A percentile compares a stretch with the other conserved stretches of the same genome.
Evolutionary conservation across 176 grass and related monocot species (phyloP).

Genomic region (Tillandsia fasciculata): DNA sequence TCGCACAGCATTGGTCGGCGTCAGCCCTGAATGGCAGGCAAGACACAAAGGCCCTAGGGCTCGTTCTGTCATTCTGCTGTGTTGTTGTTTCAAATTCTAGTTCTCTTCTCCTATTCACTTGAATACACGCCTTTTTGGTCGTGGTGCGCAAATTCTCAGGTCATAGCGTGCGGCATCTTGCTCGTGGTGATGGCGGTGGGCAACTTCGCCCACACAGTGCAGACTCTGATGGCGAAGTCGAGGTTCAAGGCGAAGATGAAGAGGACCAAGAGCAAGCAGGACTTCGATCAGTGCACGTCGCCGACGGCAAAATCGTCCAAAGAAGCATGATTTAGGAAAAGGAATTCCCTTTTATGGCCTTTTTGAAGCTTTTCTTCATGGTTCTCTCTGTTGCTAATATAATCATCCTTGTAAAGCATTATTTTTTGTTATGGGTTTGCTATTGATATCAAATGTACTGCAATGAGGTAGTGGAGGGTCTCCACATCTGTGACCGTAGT

Average conservation of each 20-base stretch:
- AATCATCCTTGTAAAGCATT: conserved; percentile 1
- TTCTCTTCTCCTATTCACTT: background rate
- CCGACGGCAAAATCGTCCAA: background rate
- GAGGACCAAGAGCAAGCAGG: conserved; percentile 18
- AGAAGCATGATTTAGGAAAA: background rate
- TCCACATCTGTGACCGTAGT: background rate
- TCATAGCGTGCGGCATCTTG: conserved; percentile 16
- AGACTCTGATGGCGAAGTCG: conserved; percentile 18
- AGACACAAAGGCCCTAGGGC: conserved; percentile 2
- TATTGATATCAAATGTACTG: background rate
- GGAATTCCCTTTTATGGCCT: no score
- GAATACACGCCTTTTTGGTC: background rate
- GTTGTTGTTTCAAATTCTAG: background rate
- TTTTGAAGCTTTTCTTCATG: background rate
- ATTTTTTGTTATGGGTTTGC: background rate
- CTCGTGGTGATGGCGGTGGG: conserved; percentile 27
- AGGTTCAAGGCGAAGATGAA: conserved; percentile 25
- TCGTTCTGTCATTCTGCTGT: background rate
- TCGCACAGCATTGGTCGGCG: conserved; percentile 42
- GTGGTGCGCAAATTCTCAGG: conserved; percentile 4
- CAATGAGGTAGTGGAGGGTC: background rate
- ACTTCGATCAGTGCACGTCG: background rate
- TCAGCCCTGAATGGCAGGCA: conserved; percentile 65
- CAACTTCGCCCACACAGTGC: conserved; percentile 22
- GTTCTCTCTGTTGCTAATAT: background rate